A percentile compares a stretch with the other conserved stretches of the same genome.
Evolutionary conservation across 2,329 filamentous ascomycete genomes (phyloP).

Genomic region (Huntiella abstrusa): DNA sequence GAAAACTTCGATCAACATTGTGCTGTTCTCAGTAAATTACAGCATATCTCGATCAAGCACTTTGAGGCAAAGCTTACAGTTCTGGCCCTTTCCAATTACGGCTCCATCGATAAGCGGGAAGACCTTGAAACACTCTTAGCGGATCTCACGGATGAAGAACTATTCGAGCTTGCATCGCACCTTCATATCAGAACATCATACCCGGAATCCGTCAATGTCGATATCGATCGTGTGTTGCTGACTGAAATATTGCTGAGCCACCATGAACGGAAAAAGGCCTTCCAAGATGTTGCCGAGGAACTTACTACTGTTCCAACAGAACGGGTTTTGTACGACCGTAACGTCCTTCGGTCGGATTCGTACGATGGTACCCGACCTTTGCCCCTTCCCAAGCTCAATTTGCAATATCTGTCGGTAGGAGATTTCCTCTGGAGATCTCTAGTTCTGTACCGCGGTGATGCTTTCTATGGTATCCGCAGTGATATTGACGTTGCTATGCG

Average conservation of each 20-base stretch:
- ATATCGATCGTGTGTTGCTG: conserved; percentile 42
- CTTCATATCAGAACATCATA: conserved; percentile 72
- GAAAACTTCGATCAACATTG: conserved; percentile 71
- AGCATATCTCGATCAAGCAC: conserved; percentile 57
- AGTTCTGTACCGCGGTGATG: conserved; percentile 70
- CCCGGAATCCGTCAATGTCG: conserved; percentile 48
- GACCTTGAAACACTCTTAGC: conserved; percentile 64
- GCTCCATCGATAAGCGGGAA: conserved; percentile 58
- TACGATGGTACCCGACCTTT: conserved; percentile 79
- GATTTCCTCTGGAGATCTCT: conserved; percentile 96
- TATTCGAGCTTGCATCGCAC: conserved; percentile 46
- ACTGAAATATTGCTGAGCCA: conserved; percentile 54
- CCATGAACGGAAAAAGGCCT: conserved; percentile 62
- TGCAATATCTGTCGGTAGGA: conserved; percentile 86
- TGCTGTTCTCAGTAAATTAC: conserved; percentile 54
- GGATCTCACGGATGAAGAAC: conserved; percentile 53
- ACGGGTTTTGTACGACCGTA: conserved; percentile 56
- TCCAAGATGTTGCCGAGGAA: conserved; percentile 57
- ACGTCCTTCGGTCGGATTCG: conserved; percentile 59
- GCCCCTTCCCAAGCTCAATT: conserved; percentile 80
- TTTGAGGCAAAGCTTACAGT: conserved; percentile 88
- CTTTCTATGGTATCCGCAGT: conserved; percentile 84
- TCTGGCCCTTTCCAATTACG: conserved; percentile 80
- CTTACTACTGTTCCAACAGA: conserved; percentile 75
- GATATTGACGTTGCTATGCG: conserved; percentile 72